Percentiles rank a stretch among this genome's conserved stretches.
Conservation (phyloP, 495 filamentous ascomycete genomes). For the Talaromyces proteolyticus region DNA sequence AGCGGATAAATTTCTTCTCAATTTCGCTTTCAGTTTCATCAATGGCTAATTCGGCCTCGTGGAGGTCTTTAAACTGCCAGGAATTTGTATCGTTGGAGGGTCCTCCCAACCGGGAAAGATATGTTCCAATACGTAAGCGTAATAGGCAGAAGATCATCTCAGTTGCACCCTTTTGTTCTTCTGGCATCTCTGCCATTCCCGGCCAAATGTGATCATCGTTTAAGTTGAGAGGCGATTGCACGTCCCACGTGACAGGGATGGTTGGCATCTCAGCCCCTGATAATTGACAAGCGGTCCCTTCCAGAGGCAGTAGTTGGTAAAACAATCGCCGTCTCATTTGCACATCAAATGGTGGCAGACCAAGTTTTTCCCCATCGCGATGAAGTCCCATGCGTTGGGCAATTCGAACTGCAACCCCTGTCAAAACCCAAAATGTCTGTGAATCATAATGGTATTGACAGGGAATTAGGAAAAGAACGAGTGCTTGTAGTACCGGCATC, state of each 20-base stretch:
- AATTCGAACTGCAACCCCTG: slow-evolving; percentile 54
- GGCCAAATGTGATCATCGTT: not conserved
- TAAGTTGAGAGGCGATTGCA: not conserved
- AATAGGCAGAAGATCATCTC: no score
- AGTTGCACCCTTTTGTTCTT: no score
- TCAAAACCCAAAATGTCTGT: slow-evolving; percentile 17
- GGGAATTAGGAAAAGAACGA: slow-evolving; percentile 13
- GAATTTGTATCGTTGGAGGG: no score
- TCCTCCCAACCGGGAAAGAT: no score
- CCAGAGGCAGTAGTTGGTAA: not conserved
- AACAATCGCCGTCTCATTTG: slow-evolving; percentile 59
- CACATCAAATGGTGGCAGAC: slow-evolving; percentile 60
- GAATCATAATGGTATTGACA: slow-evolving; percentile 25
- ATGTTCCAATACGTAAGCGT: no score
- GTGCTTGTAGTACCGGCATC: slow-evolving; percentile 18
- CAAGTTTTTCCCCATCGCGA: slow-evolving; percentile 53
- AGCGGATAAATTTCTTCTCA: no score
- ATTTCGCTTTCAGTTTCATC: no score
- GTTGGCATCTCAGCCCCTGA: not conserved
- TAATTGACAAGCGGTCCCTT: not conserved
- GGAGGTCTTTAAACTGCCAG: no score
- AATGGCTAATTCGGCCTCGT: no score
- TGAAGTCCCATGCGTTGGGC: slow-evolving; percentile 49
- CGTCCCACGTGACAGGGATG: not conserved
- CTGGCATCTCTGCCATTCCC: no score